Conservation (phyloP, 2,329 filamentous ascomycete genomes). For the Byssoonygena ceratinophila region DNA sequence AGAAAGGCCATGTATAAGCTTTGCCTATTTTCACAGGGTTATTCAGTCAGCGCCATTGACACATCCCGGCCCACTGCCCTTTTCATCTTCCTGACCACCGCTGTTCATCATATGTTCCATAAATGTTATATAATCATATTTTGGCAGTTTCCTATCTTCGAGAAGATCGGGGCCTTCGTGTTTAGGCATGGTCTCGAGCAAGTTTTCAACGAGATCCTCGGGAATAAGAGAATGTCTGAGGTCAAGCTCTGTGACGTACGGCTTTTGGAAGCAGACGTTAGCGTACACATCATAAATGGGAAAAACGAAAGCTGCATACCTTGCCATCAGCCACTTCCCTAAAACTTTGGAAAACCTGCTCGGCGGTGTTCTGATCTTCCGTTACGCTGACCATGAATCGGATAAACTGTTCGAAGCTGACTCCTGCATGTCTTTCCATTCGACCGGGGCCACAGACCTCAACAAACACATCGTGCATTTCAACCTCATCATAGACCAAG, state of each 20-base stretch:
- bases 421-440: conserved; percentile 54
- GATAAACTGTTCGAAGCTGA: conserved; percentile 98
- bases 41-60: conserved; percentile 5
- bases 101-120: conserved; percentile 73
- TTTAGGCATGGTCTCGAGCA: conserved; percentile 73
- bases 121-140: conserved; percentile 94
- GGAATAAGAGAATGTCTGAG: conserved; percentile 88
- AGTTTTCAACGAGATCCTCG: conserved; percentile 90
- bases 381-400: conserved; percentile 99
- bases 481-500: conserved; percentile 89
- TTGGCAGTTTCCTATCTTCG: conserved; percentile 69
- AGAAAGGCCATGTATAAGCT: neutral
- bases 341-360: conserved; percentile 98
- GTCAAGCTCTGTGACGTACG: conserved; percentile 96
- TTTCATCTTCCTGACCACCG: conserved; percentile 20
- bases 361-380: conserved; percentile 95
- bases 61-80: neutral
- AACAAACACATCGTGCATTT: conserved; percentile 93
- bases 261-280: conserved; percentile 34
- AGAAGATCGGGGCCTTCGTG: conserved; percentile 78
- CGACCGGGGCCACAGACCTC: conserved; percentile 58
- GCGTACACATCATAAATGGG: neutral
- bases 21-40: neutral
- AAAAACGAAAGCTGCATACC: conserved; percentile 30
- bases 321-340: conserved; percentile 95